These are phyloP conservation scores for Jatropha multifida DNA, from an alignment of 441 rosid species.

Conservation along the genomic window DNA sequence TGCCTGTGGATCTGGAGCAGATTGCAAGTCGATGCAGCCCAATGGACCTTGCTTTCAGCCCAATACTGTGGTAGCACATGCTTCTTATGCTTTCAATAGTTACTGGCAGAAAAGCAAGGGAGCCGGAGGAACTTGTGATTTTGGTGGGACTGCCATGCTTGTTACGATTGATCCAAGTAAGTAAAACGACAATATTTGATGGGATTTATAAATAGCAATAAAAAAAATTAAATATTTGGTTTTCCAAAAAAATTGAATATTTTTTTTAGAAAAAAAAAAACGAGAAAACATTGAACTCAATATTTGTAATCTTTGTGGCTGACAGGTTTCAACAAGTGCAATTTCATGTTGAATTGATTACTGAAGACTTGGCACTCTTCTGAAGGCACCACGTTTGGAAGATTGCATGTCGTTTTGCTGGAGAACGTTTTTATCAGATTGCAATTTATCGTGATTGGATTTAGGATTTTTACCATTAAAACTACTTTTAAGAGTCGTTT, in stretches of 20 bases:
- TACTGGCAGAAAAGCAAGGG: constrained; percentile 71
- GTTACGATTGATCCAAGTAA: constrained; percentile 81
- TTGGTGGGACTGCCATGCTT: constrained; percentile 82
- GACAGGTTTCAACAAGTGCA: constrained; percentile 2
- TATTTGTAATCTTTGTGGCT: neutral
- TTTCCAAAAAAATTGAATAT: neutral
- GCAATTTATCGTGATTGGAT: neutral
- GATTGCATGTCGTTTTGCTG: neutral
- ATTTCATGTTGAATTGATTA: neutral
- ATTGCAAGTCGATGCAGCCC: constrained; percentile 61
- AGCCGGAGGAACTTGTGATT: constrained; percentile 70
- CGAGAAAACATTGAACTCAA: too few species aligned
- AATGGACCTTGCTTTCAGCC: constrained; percentile 67
- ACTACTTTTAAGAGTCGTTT: too few species aligned
- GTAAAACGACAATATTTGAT: neutral
- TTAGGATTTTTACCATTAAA: neutral
- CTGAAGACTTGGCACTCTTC: neutral
- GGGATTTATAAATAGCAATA: neutral
- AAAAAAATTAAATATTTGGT: neutral
- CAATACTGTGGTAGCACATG: constrained; percentile 59
- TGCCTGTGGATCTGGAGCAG: constrained; percentile 80
- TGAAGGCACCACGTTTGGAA: neutral
- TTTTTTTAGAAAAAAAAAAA: too few species aligned
- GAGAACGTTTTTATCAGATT: neutral
- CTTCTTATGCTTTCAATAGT: constrained; percentile 82